phyloP scores from a whole-genome alignment of 345 rosid species.

The Raphanus sativus region DNA sequence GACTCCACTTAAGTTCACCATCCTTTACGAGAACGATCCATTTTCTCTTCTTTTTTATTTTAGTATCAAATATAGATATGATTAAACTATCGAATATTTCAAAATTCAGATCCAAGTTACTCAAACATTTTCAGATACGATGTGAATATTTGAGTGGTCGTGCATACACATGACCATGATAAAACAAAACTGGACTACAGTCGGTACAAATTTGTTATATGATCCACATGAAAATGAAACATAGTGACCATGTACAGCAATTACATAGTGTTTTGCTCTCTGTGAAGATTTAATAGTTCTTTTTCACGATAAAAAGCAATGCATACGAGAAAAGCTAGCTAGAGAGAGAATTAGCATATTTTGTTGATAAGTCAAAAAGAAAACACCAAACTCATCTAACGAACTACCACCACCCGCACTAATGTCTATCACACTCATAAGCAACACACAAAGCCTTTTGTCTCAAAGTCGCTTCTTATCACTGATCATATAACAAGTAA shows the following conservation, averaged over 20 bases:
- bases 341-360: slow-evolving; percentile 28
- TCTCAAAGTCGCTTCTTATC: slow-evolving; percentile 22
- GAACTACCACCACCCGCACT: slow-evolving; percentile 24
- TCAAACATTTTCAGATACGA: slow-evolving; percentile 8
- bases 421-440: slow-evolving; percentile 30
- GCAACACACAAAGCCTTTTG: slow-evolving; percentile 24
- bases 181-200: background rate
- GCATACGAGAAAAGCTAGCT: slow-evolving; percentile 25
- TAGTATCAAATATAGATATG: background rate
- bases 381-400: slow-evolving; percentile 35
- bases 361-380: slow-evolving; percentile 28
- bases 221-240: background rate
- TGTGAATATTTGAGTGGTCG: slow-evolving; percentile 25
- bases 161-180: background rate
- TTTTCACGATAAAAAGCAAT: slow-evolving; percentile 8
- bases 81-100: slow-evolving; percentile 1
- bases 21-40: background rate
- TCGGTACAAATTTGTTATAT: background rate
- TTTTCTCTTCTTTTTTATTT: too few species aligned
- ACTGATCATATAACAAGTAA: background rate
- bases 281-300: background rate
- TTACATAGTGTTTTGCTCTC: background rate
- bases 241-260: background rate
- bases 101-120: background rate
- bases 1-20: slow-evolving; percentile 24